Evolutionary conservation across 768 basidiomycete species (phyloP).

Genomic region (Phanerochaete carnosa): DNA sequence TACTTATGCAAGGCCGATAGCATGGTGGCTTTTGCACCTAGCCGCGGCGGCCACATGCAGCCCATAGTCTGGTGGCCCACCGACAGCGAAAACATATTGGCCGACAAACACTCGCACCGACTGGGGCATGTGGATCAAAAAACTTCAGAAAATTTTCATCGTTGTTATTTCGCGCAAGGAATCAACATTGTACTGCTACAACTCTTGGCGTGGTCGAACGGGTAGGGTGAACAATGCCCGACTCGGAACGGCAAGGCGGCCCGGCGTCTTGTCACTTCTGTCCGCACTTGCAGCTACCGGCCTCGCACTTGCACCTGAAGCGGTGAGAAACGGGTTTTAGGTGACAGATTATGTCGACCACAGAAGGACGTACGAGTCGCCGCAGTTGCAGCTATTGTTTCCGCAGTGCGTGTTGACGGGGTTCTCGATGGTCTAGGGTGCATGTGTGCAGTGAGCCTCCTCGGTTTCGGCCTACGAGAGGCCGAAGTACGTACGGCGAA

Average conservation of each 20-base stretch:
- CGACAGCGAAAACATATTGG: no score
- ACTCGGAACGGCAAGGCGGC: background rate
- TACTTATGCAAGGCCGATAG: no score
- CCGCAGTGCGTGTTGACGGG: slow-evolving; percentile 1
- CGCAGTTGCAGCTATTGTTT: slow-evolving; percentile 3
- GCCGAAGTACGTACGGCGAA: background rate
- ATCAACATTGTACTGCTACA: no score
- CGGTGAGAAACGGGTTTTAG: background rate
- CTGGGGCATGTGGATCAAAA: no score
- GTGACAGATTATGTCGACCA: background rate
- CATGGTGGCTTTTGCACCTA: no score
- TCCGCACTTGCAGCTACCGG: slow-evolving; percentile 1
- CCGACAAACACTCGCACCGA: no score
- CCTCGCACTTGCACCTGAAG: background rate
- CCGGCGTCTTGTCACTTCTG: background rate
- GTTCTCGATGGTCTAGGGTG: background rate
- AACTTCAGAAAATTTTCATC: background rate
- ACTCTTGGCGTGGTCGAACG: background rate
- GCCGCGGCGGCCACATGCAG: no score
- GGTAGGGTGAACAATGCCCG: slow-evolving; percentile 1
- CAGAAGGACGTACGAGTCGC: background rate
- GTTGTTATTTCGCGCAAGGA: background rate
- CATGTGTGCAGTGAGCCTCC: no score
- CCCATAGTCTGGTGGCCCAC: no score
- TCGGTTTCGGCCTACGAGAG: no score